Evolutionary conservation across 331 rosid genomes (phyloP).

Genomic region (Quercus lobata): DNA sequence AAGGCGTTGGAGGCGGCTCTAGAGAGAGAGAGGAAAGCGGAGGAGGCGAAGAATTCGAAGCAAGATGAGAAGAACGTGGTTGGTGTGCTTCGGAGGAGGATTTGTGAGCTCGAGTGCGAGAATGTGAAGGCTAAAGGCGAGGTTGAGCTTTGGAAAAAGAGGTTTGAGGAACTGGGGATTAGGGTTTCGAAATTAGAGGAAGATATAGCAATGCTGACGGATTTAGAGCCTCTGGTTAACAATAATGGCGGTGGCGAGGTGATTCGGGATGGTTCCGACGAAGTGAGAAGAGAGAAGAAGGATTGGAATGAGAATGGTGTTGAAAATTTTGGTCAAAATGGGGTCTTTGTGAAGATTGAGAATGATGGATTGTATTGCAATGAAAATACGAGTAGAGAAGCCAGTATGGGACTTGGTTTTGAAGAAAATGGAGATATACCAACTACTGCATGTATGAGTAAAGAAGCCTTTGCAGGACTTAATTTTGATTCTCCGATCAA

Average conservation of each 20-base stretch:
- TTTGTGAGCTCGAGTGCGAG: constrained; percentile 11
- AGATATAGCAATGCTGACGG: not conserved
- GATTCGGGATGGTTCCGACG: not conserved
- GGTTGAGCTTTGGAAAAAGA: not conserved
- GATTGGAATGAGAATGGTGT: not conserved
- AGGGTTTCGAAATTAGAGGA: constrained; percentile 25
- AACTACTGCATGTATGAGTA: not conserved
- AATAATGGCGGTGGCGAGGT: not conserved
- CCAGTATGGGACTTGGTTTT: not conserved
- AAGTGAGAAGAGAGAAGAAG: not conserved
- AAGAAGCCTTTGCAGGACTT: not conserved
- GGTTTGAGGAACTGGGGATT: not conserved
- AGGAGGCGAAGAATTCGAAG: not conserved
- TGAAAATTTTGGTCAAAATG: no score
- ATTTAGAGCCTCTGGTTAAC: not conserved
- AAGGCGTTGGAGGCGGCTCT: not conserved
- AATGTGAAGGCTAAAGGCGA: not conserved
- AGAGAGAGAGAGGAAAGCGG: not conserved
- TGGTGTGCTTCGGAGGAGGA: not conserved
- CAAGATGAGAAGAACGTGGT: not conserved
- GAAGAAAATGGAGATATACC: not conserved
- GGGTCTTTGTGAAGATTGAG: not conserved
- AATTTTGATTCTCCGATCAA: not conserved
- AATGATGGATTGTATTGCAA: not conserved
- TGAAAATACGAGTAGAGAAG: not conserved